phyloP scores from a whole-genome alignment of 1,284 basidiomycete genomes.

The Rhodotorula glutinis region DNA sequence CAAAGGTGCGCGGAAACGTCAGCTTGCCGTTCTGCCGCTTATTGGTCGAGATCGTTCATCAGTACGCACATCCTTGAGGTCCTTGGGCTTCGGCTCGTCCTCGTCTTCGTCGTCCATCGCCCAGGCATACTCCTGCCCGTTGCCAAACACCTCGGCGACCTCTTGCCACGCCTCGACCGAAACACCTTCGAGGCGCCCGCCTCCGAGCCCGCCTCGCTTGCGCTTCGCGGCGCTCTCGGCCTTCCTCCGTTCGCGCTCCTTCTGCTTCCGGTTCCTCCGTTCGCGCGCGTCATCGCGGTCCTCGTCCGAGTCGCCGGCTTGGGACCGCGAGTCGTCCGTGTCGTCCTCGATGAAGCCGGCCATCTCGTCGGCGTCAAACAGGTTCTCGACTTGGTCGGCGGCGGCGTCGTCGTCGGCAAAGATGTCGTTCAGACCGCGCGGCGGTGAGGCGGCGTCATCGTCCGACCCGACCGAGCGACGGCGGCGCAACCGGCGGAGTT shows the following conservation, averaged over 20 bases:
- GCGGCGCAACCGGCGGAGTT: conserved; percentile 68
- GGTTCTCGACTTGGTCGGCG: conserved; percentile 47
- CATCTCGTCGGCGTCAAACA: conserved; percentile 50
- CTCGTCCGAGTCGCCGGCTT: conserved; percentile 34
- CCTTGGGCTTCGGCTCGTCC: conserved; percentile 59
- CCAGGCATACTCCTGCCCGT: conserved; percentile 95
- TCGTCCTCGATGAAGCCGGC: conserved; percentile 81
- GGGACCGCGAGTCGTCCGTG: conserved; percentile 44
- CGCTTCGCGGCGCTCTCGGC: conserved; percentile 54
- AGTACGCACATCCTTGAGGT: conserved; percentile 77
- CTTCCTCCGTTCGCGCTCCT: conserved; percentile 42
- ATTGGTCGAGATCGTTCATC: no score
- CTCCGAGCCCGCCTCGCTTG: conserved; percentile 77
- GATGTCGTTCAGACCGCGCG: conserved; percentile 41
- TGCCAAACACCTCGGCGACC: conserved; percentile 94
- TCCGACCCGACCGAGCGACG: conserved; percentile 59
- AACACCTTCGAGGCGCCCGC: conserved; percentile 41
- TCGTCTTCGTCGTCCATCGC: conserved; percentile 80
- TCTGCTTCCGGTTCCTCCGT: conserved; percentile 34
- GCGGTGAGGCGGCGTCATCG: conserved; percentile 39
- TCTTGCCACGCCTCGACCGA: conserved; percentile 84
- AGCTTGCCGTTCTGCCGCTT: background rate
- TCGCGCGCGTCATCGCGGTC: conserved; percentile 24
- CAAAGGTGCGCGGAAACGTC: background rate
- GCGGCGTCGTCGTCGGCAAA: conserved; percentile 67